phyloP scores from a whole-genome alignment of 441 rosid genomes.

The Viola pubescens region DNA sequence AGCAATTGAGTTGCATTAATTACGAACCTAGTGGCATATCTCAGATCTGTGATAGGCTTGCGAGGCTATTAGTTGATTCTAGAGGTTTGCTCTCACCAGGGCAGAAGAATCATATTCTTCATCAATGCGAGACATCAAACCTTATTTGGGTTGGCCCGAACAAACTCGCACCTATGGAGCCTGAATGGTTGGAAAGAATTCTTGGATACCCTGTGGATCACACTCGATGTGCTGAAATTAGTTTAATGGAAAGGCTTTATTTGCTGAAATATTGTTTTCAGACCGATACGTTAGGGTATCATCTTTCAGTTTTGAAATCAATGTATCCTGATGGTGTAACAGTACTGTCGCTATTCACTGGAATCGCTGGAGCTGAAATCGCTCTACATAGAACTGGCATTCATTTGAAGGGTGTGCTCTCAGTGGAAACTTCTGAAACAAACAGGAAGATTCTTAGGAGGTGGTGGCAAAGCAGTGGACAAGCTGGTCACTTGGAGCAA shows the following conservation, averaged over 20 bases:
- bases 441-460: conserved; percentile 48
- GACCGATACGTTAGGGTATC: conserved; percentile 72
- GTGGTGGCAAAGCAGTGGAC: conserved; percentile 72
- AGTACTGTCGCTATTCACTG: conserved; percentile 63
- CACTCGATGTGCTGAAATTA: conserved; percentile 38
- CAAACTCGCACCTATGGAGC: conserved; percentile 47
- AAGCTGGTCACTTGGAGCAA: conserved; percentile 71
- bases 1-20: conserved; percentile 38
- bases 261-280: conserved; percentile 60
- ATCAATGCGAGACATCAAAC: conserved; percentile 44
- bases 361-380: conserved; percentile 75
- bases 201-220: conserved; percentile 78
- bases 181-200: conserved; percentile 58
- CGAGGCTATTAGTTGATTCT: conserved; percentile 38
- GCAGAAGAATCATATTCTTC: conserved; percentile 53
- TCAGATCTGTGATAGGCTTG: conserved; percentile 52
- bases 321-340: conserved; percentile 64
- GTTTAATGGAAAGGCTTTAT: conserved; percentile 44
- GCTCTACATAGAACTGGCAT: conserved; percentile 72
- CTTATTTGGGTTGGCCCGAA: conserved; percentile 72
- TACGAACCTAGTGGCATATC: conserved; percentile 31
- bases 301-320: conserved; percentile 70
- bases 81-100: conserved; percentile 45
- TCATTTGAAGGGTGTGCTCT: conserved; percentile 59
- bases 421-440: conserved; percentile 52